Evolutionary conservation across 345 rosid genomes (phyloP).

Genomic region (Lepidium sativum): DNA sequence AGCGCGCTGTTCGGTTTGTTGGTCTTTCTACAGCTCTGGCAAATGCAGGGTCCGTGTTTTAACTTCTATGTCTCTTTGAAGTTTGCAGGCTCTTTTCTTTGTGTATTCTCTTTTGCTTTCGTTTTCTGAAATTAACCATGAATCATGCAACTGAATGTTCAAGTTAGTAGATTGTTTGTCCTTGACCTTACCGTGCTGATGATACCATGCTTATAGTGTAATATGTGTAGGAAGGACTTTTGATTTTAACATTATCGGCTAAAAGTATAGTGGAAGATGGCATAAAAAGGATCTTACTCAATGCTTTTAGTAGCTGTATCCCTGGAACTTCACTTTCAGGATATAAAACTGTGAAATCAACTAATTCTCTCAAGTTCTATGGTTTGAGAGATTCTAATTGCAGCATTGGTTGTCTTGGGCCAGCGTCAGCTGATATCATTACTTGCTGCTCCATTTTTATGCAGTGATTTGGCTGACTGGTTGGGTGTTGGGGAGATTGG

Average conservation of each 20-base stretch:
- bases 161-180: conserved; percentile 1
- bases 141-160: conserved; percentile 8
- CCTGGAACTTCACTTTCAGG: not conserved
- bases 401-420: conserved; percentile 2
- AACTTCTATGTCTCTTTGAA: not conserved
- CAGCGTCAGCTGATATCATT: not conserved
- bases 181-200: conserved; percentile 1
- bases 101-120: not conserved
- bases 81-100: conserved; percentile 1
- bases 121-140: not conserved
- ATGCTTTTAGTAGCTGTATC: not conserved
- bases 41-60: conserved; percentile 68
- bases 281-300: not conserved
- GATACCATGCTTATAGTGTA: not conserved
- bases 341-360: not conserved
- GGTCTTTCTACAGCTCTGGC: conserved; percentile 99
- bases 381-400: not conserved
- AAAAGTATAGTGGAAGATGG: not conserved
- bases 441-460: conserved; percentile 9
- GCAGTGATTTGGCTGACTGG: conserved; percentile 97
- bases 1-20: conserved; percentile 77
- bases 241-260: not conserved
- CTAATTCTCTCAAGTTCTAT: not conserved
- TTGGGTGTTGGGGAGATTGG: conserved; percentile 89
- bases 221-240: not conserved